phyloP scores from a whole-genome alignment of 2,329 filamentous ascomycete genomes.

The Zasmidium citrigriseum region DNA sequence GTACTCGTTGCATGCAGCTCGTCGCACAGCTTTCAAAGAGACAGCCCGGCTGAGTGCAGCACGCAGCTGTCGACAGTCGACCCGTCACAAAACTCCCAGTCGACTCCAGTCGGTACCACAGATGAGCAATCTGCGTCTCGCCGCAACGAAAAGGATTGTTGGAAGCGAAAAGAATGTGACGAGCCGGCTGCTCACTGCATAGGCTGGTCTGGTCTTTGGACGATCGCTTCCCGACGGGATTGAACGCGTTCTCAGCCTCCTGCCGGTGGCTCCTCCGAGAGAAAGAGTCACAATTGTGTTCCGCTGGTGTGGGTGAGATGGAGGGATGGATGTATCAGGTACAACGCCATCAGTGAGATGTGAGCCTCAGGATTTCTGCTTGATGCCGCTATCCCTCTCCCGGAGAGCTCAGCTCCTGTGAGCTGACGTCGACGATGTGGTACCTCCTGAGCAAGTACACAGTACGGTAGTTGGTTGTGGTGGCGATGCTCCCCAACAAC shows the following conservation, averaged over 20 bases:
- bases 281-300: not conserved
- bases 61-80: no score
- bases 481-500: not conserved
- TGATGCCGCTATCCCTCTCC: not conserved
- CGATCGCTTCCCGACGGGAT: not conserved
- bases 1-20: no score
- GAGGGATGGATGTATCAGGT: not conserved
- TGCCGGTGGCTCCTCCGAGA: not conserved
- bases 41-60: no score
- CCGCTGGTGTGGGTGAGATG: not conserved
- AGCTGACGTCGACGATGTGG: not conserved
- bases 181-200: constrained; percentile 10
- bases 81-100: no score
- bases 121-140: no score
- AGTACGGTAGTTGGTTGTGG: no score
- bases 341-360: not conserved
- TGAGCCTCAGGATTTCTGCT: not conserved
- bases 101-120: no score
- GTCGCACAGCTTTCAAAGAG: no score
- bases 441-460: no score
- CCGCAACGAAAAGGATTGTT: no score
- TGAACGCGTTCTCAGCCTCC: not conserved
- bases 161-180: not conserved
- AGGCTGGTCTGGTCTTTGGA: not conserved
- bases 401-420: not conserved